Base-by-base conservation (phyloP, 139 green algal species). In the Pleodorina starrii region DNA sequence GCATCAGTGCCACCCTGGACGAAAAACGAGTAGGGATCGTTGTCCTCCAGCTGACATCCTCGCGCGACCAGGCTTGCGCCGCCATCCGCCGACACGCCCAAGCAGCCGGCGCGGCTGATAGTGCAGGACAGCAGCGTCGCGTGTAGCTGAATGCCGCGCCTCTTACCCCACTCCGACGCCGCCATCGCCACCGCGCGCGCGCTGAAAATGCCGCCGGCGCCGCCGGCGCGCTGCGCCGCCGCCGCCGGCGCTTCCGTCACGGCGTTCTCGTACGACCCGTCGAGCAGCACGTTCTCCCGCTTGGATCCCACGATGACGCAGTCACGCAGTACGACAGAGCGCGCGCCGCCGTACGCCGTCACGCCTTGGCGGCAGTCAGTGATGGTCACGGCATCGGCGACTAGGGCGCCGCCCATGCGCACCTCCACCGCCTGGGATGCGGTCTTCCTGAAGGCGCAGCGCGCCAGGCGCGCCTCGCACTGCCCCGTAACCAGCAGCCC, bases 261-360 rank as follows among this genome's bases (percentile, higher is more conserved):
- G 1, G 78, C 79, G 43, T 91, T 88, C 12, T 29, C 35, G 68
- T 72, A 78, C 27, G 16, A 71, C 44, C 87, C 87, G 1, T 35
- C 29, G 1, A 50, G 25, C n/a, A 91, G 40, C 40, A 91, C n/a
- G 27, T 80, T 80, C 68, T 91, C 87, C 1, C 21, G 43, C 12
- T 36, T 68, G 17, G 42, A 59, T 27, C n/a, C 5, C 35, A 42
- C 32, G 2, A 91, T 77, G 51, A 1, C n/a, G 32, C 78, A 75
- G 72, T 69, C 16, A 32, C 17, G 27, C 40, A 89, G 88, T 74
- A 66, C 9, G 48, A 91, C 42, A 19, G 40, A 36, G 1, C 57
- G 5, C 16, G 88, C 88, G 57, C 88, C 88, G 68, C 87, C 87
- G 69, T 91, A 91, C 38, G 78, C 87, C 1, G 16, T 38, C 14